Conservation (phyloP, 225 moss, liverwort and hornwort genomes). For the Polytrichum formosum region DNA sequence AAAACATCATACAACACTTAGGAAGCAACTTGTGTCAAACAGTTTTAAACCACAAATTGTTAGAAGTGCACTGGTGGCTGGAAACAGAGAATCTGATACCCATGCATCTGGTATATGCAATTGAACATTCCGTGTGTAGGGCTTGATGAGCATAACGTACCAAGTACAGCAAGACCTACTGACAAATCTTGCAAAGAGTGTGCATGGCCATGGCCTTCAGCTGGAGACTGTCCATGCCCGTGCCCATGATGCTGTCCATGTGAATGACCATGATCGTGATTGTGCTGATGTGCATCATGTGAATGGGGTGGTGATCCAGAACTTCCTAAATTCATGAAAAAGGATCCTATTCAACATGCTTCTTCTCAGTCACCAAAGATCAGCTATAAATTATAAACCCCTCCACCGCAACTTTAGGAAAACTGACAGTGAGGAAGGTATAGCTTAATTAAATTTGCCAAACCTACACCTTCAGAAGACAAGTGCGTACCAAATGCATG, state of each 20-base stretch:
- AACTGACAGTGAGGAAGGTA: too few relatives aligned
- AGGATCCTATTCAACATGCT: neutral
- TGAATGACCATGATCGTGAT: slow-evolving; percentile 27
- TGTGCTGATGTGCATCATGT: slow-evolving; percentile 39
- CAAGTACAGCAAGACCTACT: slow-evolving; percentile 81
- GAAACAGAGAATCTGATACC: neutral
- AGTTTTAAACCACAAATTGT: neutral
- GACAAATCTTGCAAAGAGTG: slow-evolving; percentile 80
- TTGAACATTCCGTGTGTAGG: neutral
- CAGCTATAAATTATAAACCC: too few relatives aligned
- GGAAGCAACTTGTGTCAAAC: neutral
- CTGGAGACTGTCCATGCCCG: slow-evolving; percentile 38
- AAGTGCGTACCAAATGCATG: slow-evolving; percentile 75
- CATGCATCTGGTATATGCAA: neutral
- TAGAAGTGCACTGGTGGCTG: neutral
- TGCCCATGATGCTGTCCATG: slow-evolving; percentile 35
- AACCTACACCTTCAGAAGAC: neutral
- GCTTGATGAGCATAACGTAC: slow-evolving; percentile 20
- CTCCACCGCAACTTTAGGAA: too few relatives aligned
- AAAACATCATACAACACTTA: too few relatives aligned
- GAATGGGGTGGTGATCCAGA: slow-evolving; percentile 43
- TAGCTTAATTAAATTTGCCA: too few relatives aligned
- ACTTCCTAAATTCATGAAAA: slow-evolving; percentile 33
- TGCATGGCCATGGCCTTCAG: slow-evolving; percentile 54
- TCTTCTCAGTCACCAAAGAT: too few relatives aligned